These are phyloP conservation scores for Quercus variabilis DNA, from an alignment of 306 rosid species.

Conservation along the genomic window DNA sequence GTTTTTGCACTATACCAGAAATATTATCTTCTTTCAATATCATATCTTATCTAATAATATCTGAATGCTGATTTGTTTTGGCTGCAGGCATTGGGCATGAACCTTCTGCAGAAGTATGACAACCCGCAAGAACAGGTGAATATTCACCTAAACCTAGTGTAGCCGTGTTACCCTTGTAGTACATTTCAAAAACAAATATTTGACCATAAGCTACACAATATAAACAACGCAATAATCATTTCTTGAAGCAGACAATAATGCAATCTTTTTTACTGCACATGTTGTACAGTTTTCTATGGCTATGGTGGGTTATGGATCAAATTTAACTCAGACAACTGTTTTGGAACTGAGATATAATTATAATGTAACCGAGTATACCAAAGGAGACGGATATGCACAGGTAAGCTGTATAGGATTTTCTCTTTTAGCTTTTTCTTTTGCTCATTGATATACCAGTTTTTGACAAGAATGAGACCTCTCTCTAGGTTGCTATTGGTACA, in stretches of 20 bases:
- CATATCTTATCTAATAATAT: conserved; percentile 1
- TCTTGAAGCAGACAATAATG: neutral
- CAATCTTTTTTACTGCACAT: conserved; percentile 13
- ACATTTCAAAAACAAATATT: neutral
- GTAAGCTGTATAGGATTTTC: conserved; percentile 22
- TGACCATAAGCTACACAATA: neutral
- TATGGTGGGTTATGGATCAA: conserved; percentile 84
- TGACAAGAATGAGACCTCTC: neutral
- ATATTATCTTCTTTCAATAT: neutral
- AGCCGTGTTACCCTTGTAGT: no score
- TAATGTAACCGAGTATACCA: conserved; percentile 80
- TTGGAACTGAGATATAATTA: conserved; percentile 92
- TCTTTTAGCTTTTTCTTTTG: neutral
- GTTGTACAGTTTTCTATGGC: conserved; percentile 66
- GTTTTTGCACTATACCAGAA: neutral
- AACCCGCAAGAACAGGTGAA: conserved; percentile 80
- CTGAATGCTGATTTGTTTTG: neutral
- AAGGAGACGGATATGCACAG: conserved; percentile 92
- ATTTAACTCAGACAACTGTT: conserved; percentile 60
- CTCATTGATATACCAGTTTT: neutral
- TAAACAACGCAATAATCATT: neutral
- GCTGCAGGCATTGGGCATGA: conserved; percentile 79
- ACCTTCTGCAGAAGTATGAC: conserved; percentile 61
- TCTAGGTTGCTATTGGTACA: conserved; percentile 80
- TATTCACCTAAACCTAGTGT: neutral